Base-by-base conservation (phyloP, 495 filamentous ascomycete genomes). In the Cudoniella acicularis region DNA sequence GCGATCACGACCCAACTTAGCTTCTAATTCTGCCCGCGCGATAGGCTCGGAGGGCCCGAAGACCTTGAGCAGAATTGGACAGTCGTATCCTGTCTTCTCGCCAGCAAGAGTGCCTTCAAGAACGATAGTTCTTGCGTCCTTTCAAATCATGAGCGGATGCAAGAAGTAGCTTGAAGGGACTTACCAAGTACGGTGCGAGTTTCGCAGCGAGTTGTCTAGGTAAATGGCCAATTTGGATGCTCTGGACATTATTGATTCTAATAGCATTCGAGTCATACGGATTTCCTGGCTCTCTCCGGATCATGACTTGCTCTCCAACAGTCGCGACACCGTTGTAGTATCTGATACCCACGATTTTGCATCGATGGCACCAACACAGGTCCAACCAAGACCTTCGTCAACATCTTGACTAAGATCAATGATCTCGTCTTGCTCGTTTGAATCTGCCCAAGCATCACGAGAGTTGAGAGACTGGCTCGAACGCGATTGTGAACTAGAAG, bases 261-360 rank as follows among this genome's bases (percentile, higher is more conserved):
- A 96, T 89, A 1, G 91, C 91, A 74, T 95, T 95, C 2, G 67
- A 57, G 64, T 94, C 90, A 64, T 89, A 92, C 54, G 49, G 56
- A 59, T 97, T 97, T 11, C 65, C 55, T 1, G 89, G 87, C 56
- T 96, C 88, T 61, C 92, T 75, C 26, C 69, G 73, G 52, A 88
- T 66, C 24, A 90, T 61, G 1, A 94, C 87, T 57, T 83, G 78
- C 67, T 97, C 92, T 13, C 88, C 88, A 3, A 77, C 51, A 2
- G 81, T 89, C 2, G 88, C 89, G 56, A 82, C 67, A 3, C 90
- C 91, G 23, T 67, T 74, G 70, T 97, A 97, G 69, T 85, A 96
- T 51, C 86, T 79, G 11, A 91, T 78, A 3, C 92, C 92, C 0
- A 96, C 92, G 48, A 94, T 87, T 60, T 92, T 92, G 76, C 79